Conservation (phyloP, 352 stramenopile genomes). For the Phytophthora pinifolia region DNA sequence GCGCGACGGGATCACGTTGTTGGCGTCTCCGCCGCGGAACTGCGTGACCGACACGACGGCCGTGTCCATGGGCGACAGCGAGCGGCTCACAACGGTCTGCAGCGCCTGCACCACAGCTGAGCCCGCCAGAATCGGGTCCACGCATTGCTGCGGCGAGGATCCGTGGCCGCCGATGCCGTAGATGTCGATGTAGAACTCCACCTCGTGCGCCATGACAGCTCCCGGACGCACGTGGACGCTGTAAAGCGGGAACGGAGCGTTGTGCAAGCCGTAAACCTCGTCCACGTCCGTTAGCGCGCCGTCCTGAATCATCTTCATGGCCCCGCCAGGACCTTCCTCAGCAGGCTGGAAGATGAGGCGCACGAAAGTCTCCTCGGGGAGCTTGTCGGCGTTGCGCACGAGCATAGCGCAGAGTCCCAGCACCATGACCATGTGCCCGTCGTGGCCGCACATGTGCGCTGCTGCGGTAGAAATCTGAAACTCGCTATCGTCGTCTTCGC, state of each 20-base stretch:
- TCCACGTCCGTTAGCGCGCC: constrained; percentile 86
- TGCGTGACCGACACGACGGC: constrained; percentile 92
- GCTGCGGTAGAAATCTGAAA: constrained; percentile 27
- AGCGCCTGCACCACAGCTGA: constrained; percentile 90
- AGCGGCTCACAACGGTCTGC: constrained; percentile 93
- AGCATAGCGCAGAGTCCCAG: constrained; percentile 88
- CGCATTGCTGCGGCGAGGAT: constrained; percentile 89
- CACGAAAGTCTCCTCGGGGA: constrained; percentile 80
- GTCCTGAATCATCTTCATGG: constrained; percentile 93
- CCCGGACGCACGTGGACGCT: constrained; percentile 87
- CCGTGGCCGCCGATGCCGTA: constrained; percentile 93
- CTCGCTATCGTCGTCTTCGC: constrained; percentile 39
- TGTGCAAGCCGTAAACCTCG: constrained; percentile 94
- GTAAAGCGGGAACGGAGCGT: constrained; percentile 88
- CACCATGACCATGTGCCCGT: constrained; percentile 95
- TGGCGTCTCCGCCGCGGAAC: constrained; percentile 91
- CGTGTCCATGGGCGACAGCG: constrained; percentile 88
- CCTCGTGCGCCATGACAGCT: constrained; percentile 90
- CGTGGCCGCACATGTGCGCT: constrained; percentile 95
- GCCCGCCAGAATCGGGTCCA: constrained; percentile 92
- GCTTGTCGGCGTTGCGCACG: constrained; percentile 60
- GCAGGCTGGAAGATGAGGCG: constrained; percentile 96
- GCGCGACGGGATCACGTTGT: constrained; percentile 94
- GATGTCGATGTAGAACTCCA: constrained; percentile 93
- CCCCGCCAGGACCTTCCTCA: constrained; percentile 91